Evolutionary conservation across 441 rosid species (phyloP), one percentile per base, ranked within the genome.

Genomic region (Adansonia grandidieri): DNA sequence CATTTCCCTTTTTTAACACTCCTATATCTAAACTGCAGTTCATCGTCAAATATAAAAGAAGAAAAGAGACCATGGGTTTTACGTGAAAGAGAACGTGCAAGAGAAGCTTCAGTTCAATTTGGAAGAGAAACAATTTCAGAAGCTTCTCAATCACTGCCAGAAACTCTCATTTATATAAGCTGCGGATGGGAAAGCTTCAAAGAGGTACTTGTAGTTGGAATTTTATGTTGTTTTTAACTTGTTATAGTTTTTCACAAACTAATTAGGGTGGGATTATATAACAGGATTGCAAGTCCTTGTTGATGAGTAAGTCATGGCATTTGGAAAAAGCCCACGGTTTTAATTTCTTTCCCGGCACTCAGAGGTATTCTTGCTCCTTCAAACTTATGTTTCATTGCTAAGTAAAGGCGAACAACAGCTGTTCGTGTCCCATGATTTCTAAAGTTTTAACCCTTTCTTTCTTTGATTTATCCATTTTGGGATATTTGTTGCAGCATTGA

Each of bases 121-220:
- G 89, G 93, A 80, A 87, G 82, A 79, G 86, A 87, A 84, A 44
- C 77, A 79, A 77, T 80, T 69, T 51, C 78, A 22, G 88, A 88
- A 78, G 89, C 79, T 73, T 76, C 66, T 74, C 86, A 82, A 50
- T 79, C 82, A 51, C 88, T 91, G 63, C 99, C 99, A 22, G 89
- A 90, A 80, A 92, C 90, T 60, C 97, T 96, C 63, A 91, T 93
- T 78, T 96, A 96, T 71, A 96, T 96, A 82, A 93, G 99, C 81
- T 93, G 98, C 79, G 97, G 98, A 76, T 96, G 99, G 99, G 94
- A 92, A 80, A 96, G 94, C 89, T 96, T 93, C 82, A 93, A 93
- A 81, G 92, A 89, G 98, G 98, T 93, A 87, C 58, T 47, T 82
- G 22, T 68, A 56, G 54, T 58, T 67, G 42, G 53, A 37, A 76